Evolutionary conservation across 169 alveolate genomes (phyloP), one percentile per base, ranked within the genome.

Genomic region (Cryptosporidium felis): DNA sequence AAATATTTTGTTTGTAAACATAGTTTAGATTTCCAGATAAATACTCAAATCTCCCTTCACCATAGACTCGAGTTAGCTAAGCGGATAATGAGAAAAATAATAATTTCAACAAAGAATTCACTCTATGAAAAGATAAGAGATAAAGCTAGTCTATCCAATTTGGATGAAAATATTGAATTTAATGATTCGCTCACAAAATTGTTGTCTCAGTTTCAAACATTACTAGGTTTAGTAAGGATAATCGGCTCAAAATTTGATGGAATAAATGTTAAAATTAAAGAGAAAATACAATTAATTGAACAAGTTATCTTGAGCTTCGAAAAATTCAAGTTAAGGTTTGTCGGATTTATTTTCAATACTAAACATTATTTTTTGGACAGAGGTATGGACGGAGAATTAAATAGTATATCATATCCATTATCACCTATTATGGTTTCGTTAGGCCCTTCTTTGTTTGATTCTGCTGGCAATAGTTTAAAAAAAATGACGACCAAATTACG

Each of bases 131-230:
- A 28, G 32, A 45, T 65, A 26, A 44, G 81, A 28, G 62, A 65
- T 30, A 42, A 62, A 65, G 16, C n/a, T n/a, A 60, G 46, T 58
- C 14, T 53, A 38, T 38, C 58, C 38, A 41, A 41, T 23, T 8
- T 26, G 41, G 32, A 56, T 28, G 38, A 6, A 28, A 6, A 56
- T 12, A 56, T 56, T 30, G 14, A 28, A 38, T 62, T 62, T 42
- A 28, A 62, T 10, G 26, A 21, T 16, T 23, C 47, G n/a, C 49
- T 65, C 49, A 34, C 42, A 1, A 65, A 46, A 16, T 38, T 23
- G 45, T 34, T 65, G 18, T 65, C 62, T 46, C 81, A 65, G 34
- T 65, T 65, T 47, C 81, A 65, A 65, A 46, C 49, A 45, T 46
- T 65, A 32, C 18, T 65, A 32, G 81, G 81, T 18, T 26, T 65